Evolutionary conservation across 1,284 basidiomycete species (phyloP).

Genomic region (Cryptococcus deneoformans): DNA sequence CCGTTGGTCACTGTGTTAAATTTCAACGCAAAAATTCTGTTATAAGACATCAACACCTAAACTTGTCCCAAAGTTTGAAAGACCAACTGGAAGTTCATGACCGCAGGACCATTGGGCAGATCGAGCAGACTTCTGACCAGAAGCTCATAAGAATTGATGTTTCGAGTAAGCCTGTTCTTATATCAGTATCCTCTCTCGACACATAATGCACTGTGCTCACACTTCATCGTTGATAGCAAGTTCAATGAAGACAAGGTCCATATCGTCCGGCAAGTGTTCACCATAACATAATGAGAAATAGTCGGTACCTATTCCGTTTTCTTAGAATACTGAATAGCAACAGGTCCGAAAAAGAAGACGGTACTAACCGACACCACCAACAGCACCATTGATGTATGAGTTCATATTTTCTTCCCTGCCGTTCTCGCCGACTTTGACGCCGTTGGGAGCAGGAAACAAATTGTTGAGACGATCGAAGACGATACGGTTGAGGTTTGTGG

Average conservation of each 20-base stretch:
- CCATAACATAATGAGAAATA: constrained; percentile 37
- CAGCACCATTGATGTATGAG: constrained; percentile 34
- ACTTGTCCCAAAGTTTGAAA: not conserved
- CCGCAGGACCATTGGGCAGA: constrained; percentile 33
- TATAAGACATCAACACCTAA: not conserved
- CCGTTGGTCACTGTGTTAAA: constrained; percentile 32
- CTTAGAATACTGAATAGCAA: not conserved
- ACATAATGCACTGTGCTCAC: constrained; percentile 10
- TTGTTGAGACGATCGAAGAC: constrained; percentile 38
- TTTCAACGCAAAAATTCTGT: constrained; percentile 37
- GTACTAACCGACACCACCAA: constrained; percentile 32
- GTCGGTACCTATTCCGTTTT: constrained; percentile 21
- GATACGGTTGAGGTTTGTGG: constrained; percentile 32
- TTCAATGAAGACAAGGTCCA: constrained; percentile 37
- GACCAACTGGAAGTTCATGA: constrained; percentile 36
- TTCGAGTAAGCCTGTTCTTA: constrained; percentile 11
- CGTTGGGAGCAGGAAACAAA: constrained; percentile 28
- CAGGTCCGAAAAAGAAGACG: not conserved
- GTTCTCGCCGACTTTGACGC: constrained; percentile 11
- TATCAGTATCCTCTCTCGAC: not conserved
- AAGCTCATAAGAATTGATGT: constrained; percentile 35
- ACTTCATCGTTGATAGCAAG: constrained; percentile 41
- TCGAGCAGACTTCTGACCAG: constrained; percentile 35
- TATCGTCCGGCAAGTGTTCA: constrained; percentile 34
- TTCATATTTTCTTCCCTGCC: constrained; percentile 20